These are phyloP conservation scores for Setaria viridis DNA, from an alignment of 202 grass and related monocot species.

Conservation along the genomic window DNA sequence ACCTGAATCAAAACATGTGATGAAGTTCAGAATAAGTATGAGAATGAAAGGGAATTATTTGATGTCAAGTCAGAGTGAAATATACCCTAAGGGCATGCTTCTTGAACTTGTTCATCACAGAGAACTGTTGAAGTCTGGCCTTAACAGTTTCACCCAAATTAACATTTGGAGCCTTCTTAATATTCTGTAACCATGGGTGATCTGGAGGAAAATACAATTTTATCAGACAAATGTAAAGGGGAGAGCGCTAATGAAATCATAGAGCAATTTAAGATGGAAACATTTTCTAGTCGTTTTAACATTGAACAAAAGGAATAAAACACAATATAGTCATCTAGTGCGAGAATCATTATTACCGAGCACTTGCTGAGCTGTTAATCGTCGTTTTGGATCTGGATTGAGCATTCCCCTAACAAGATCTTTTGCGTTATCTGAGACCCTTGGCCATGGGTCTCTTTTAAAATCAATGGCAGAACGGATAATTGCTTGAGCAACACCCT, in stretches of 20 bases:
- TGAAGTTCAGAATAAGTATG: conserved; percentile 29
- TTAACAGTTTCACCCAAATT: conserved; percentile 90
- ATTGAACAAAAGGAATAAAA: conserved; percentile 18
- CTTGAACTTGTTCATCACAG: conserved; percentile 97
- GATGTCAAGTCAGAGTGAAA: conserved; percentile 36
- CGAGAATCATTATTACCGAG: conserved; percentile 60
- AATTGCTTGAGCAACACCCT: conserved; percentile 94
- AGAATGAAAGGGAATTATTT: conserved; percentile 14
- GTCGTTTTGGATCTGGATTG: conserved; percentile 72
- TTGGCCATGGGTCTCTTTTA: conserved; percentile 91
- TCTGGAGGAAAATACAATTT: conserved; percentile 55
- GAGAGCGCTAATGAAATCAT: conserved; percentile 7
- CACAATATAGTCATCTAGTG: conserved; percentile 9
- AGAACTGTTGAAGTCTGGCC: conserved; percentile 93
- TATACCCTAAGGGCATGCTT: conserved; percentile 86
- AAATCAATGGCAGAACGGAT: conserved; percentile 88
- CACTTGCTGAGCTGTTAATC: conserved; percentile 86
- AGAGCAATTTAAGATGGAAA: not conserved
- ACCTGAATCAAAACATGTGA: conserved; percentile 58
- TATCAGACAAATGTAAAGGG: conserved; percentile 33
- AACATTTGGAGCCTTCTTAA: conserved; percentile 94
- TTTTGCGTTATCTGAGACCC: conserved; percentile 89
- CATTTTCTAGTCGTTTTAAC: not conserved
- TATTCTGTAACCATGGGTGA: conserved; percentile 92
- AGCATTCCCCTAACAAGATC: conserved; percentile 84